phyloP scores from a whole-genome alignment of 2,329 filamentous ascomycete species.

The Xylaria sp. region DNA sequence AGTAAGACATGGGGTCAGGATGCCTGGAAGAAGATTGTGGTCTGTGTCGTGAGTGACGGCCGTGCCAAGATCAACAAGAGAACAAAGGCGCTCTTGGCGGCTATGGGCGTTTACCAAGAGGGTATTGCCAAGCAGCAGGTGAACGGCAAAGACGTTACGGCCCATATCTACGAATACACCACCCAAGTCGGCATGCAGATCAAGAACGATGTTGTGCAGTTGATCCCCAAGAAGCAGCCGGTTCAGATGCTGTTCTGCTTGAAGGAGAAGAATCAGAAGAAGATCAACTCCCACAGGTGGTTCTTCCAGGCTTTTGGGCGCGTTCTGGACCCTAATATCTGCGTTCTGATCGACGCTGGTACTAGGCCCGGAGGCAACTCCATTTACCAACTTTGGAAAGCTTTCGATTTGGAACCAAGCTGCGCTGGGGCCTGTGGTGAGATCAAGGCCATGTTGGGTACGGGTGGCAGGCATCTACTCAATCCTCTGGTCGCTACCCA shows the following conservation, averaged over 20 bases:
- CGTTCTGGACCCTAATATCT: conserved; percentile 94
- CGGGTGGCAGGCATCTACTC: conserved; percentile 81
- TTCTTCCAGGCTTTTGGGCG: conserved; percentile 98
- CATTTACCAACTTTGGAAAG: conserved; percentile 98
- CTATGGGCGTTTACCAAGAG: conserved; percentile 96
- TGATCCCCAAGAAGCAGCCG: conserved; percentile 87
- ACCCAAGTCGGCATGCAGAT: conserved; percentile 87
- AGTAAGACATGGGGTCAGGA: conserved; percentile 96
- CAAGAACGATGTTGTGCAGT: conserved; percentile 86
- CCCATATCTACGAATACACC: conserved; percentile 97
- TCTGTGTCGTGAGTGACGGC: conserved; percentile 95
- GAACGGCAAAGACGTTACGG: conserved; percentile 94
- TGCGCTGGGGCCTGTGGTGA: conserved; percentile 97
- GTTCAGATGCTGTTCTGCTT: conserved; percentile 98
- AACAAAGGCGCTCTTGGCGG: conserved; percentile 88
- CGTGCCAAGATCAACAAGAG: conserved; percentile 91
- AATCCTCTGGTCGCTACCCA: conserved; percentile 97
- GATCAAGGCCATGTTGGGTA: conserved; percentile 96
- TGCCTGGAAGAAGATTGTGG: conserved; percentile 99
- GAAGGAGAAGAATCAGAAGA: conserved; percentile 99
- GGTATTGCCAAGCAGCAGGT: conserved; percentile 99
- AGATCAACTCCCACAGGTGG: conserved; percentile 99
- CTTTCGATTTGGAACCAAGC: conserved; percentile 97
- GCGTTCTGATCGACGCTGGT: conserved; percentile 94
- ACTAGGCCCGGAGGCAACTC: conserved; percentile 94